Conservation (phyloP, 345 rosid genomes). For the Punica granatum region DNA sequence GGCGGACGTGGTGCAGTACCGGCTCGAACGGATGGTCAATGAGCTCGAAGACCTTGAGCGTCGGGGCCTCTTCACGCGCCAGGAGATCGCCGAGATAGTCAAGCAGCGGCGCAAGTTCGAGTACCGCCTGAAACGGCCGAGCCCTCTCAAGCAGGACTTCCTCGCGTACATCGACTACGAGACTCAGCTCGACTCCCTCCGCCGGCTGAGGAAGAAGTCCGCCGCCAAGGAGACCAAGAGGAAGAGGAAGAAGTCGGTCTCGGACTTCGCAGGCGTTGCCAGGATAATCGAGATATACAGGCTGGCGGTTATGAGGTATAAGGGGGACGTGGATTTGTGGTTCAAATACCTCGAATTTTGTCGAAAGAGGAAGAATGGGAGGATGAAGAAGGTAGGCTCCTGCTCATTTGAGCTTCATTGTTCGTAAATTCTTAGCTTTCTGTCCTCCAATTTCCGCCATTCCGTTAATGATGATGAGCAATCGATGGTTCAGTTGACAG, state of each 20-base stretch:
- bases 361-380: constrained; percentile 56
- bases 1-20: constrained; percentile 95
- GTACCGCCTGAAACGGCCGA: constrained; percentile 81
- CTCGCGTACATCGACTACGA: constrained; percentile 80
- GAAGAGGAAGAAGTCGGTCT: constrained; percentile 43
- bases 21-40: constrained; percentile 89
- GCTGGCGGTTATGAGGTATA: constrained; percentile 61
- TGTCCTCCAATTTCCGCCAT: background rate
- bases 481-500: background rate
- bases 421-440: background rate
- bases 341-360: constrained; percentile 83
- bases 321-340: constrained; percentile 88
- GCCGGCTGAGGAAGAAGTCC: constrained; percentile 61
- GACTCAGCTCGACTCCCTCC: constrained; percentile 62
- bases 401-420: background rate
- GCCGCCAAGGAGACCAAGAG: constrained; percentile 20
- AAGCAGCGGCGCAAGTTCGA: constrained; percentile 89
- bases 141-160: constrained; percentile 81
- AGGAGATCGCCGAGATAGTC: constrained; percentile 73
- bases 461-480: no score
- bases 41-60: constrained; percentile 90
- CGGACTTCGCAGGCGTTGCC: constrained; percentile 60
- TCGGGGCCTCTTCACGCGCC: constrained; percentile 58
- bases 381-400: constrained; percentile 69
- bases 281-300: constrained; percentile 66